phyloP scores from a whole-genome alignment of 441 rosid genomes.

The Arabidopsis lyrata region DNA sequence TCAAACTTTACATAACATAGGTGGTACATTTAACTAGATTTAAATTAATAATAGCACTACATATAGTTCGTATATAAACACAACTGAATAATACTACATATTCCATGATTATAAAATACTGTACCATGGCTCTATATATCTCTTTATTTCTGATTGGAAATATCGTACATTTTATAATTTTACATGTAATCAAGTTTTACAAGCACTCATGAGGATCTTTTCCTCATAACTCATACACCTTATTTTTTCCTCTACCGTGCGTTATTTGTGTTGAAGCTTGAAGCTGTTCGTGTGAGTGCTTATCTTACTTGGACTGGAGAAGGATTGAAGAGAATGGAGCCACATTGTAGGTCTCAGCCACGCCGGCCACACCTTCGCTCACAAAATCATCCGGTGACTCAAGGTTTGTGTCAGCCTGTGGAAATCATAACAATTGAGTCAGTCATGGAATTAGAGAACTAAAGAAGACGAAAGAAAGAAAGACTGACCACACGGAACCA shows the following conservation, averaged over 20 bases:
- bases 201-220: slow-evolving; percentile 5
- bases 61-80: neutral
- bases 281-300: slow-evolving; percentile 37
- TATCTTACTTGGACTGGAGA: slow-evolving; percentile 64
- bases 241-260: slow-evolving; percentile 4
- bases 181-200: slow-evolving; percentile 18
- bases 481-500: slow-evolving; percentile 92
- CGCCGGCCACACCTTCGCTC: slow-evolving; percentile 66
- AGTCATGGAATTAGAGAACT: slow-evolving; percentile 6
- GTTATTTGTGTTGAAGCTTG: neutral
- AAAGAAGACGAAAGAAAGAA: slow-evolving; percentile 21
- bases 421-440: slow-evolving; percentile 1
- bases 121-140: neutral
- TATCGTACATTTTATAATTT: neutral
- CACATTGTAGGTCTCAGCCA: slow-evolving; percentile 57
- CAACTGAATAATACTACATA: neutral
- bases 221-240: neutral
- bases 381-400: slow-evolving; percentile 72
- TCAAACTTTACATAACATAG: neutral
- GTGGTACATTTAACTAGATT: neutral
- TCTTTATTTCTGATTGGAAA: neutral
- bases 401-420: slow-evolving; percentile 88
- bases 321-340: slow-evolving; percentile 82
- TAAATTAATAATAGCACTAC: neutral
- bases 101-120: neutral